Percentiles rank a stretch among this genome's conserved stretches.
phyloP scores from a whole-genome alignment of 2,329 filamentous ascomycete species.

The Ceratocystiopsis minuta region DNA sequence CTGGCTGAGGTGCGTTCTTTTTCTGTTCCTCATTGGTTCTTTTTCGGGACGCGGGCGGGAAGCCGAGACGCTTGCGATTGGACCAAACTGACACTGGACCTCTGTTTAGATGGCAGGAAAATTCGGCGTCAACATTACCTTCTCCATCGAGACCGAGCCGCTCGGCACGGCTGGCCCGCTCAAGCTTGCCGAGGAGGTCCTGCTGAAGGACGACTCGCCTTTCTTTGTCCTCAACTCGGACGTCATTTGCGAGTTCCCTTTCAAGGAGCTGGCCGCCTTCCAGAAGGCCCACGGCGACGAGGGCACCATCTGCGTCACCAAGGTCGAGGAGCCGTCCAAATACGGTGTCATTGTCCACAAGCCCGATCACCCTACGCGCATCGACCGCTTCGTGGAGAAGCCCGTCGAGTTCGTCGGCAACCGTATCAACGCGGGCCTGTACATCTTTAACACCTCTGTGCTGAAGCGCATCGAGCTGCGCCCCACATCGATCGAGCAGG shows the following conservation, averaged over 20 bases:
- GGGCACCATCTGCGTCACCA: slow-evolving; percentile 95
- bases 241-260: slow-evolving; percentile 95
- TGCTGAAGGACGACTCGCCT: slow-evolving; percentile 81
- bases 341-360: slow-evolving; percentile 98
- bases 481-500: slow-evolving; percentile 94
- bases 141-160: slow-evolving; percentile 91
- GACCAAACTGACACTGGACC: background rate
- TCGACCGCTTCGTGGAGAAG: slow-evolving; percentile 99
- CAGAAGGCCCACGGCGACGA: slow-evolving; percentile 87
- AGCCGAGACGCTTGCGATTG: no score
- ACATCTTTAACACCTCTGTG: slow-evolving; percentile 88
- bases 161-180: slow-evolving; percentile 88
- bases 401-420: slow-evolving; percentile 97
- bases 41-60: no score
- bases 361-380: slow-evolving; percentile 73
- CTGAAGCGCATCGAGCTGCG: slow-evolving; percentile 85
- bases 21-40: background rate
- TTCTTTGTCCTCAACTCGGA: slow-evolving; percentile 99
- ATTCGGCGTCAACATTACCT: slow-evolving; percentile 90
- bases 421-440: slow-evolving; percentile 96
- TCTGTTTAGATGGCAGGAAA: slow-evolving; percentile 58
- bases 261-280: slow-evolving; percentile 75
- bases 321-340: slow-evolving; percentile 97
- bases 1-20: slow-evolving; percentile 58
- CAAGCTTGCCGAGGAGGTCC: slow-evolving; percentile 82